phyloP scores from a whole-genome alignment of 495 filamentous ascomycete genomes.

The Lineolata rhizophorae region DNA sequence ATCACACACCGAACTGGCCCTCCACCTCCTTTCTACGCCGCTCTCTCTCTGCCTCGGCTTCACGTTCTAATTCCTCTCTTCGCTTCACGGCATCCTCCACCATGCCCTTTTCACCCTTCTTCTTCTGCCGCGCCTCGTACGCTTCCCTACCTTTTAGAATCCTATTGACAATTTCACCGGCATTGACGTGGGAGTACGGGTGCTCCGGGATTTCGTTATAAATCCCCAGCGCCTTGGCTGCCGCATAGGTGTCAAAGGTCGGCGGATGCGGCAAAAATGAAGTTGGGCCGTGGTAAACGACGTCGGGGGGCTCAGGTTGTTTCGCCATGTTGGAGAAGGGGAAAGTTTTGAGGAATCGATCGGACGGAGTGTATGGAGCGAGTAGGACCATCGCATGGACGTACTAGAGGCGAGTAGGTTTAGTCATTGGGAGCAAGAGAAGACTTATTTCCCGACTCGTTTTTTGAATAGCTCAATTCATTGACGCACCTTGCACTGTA shows the following conservation, averaged over 20 bases:
- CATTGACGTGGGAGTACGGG: constrained; percentile 69
- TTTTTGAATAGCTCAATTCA: neutral
- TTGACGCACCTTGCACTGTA: constrained; percentile 71
- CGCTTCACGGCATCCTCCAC: constrained; percentile 38
- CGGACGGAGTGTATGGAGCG: constrained; percentile 64
- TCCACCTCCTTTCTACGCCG: constrained; percentile 12
- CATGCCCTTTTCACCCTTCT: constrained; percentile 64
- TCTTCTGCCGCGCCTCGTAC: constrained; percentile 77
- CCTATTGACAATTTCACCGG: constrained; percentile 70
- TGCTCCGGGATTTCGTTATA: constrained; percentile 28
- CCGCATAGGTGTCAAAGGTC: constrained; percentile 68
- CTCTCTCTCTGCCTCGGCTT: constrained; percentile 15
- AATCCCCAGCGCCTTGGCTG: constrained; percentile 25
- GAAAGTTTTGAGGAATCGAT: constrained; percentile 48
- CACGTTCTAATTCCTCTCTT: constrained; percentile 31
- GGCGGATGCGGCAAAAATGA: constrained; percentile 76
- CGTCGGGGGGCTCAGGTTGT: constrained; percentile 21
- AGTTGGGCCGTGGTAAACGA: constrained; percentile 89
- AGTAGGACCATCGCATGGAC: constrained; percentile 71
- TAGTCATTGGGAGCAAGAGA: too few relatives aligned
- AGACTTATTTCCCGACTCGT: neutral
- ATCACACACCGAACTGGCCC: constrained; percentile 12
- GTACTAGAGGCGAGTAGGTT: constrained; percentile 31
- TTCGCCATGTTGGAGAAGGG: constrained; percentile 39
- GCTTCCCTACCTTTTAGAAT: constrained; percentile 65